Evolutionary conservation across 2,329 filamentous ascomycete genomes (phyloP).

Genomic region (Colletotrichum horii): DNA sequence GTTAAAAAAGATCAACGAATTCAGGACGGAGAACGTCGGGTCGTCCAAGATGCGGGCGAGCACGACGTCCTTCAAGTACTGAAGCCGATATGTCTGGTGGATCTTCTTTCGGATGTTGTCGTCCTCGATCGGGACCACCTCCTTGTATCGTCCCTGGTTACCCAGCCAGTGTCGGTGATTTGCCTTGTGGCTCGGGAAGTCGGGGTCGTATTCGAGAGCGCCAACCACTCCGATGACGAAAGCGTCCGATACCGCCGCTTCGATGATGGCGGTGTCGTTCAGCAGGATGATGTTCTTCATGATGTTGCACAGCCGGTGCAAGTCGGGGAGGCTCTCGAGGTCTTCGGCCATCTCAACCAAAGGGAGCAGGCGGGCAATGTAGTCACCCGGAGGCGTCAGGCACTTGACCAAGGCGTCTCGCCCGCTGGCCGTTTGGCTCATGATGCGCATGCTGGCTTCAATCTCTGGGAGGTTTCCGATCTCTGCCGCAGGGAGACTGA

Average conservation of each 20-base stretch:
- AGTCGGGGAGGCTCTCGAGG: constrained; percentile 82
- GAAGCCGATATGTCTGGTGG: constrained; percentile 92
- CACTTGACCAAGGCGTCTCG: constrained; percentile 89
- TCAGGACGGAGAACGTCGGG: constrained; percentile 95
- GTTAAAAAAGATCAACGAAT: constrained; percentile 98
- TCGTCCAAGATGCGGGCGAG: constrained; percentile 95
- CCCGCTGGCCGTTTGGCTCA: constrained; percentile 75
- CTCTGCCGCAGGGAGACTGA: constrained; percentile 79
- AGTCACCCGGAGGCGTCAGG: constrained; percentile 77
- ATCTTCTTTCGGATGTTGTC: constrained; percentile 85
- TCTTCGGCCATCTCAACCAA: constrained; percentile 90
- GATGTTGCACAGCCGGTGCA: constrained; percentile 94
- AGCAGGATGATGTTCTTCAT: constrained; percentile 96
- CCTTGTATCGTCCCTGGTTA: constrained; percentile 89
- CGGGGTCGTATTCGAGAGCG: constrained; percentile 95
- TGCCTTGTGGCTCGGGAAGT: constrained; percentile 96
- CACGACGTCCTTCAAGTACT: constrained; percentile 98
- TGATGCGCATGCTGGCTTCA: constrained; percentile 80
- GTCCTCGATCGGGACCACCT: constrained; percentile 93
- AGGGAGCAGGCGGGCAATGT: constrained; percentile 85
- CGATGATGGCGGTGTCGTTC: constrained; percentile 94
- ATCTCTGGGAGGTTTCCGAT: constrained; percentile 86
- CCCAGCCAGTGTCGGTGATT: constrained; percentile 94
- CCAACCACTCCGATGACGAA: constrained; percentile 92
- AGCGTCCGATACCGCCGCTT: constrained; percentile 88